Evolutionary conservation across 2,329 filamentous ascomycete genomes (phyloP), one percentile per base, ranked within the genome.

Genomic region (Biscogniauxia marginata): DNA sequence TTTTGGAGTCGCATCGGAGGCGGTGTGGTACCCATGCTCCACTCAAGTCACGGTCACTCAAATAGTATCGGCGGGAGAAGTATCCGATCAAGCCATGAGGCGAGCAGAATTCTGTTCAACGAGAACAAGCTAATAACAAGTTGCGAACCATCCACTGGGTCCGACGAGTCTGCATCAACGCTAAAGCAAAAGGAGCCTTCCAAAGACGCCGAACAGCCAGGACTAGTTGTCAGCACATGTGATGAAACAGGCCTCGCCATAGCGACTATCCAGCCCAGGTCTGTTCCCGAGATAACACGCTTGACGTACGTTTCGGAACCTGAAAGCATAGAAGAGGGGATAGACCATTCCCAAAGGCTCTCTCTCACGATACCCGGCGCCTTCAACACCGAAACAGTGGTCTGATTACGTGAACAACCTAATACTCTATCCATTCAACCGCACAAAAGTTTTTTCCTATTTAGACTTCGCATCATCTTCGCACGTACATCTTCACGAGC

Each of bases 1-100:
- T 99, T 99, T 71, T 99, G 95, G 95, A 86, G 90, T 50, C 84
- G 95, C 54, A 85, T 99, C 52, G 93, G 93, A 22, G 95, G 93
- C 23, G 95, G 95, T 13, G 91, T 99, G 2, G 77, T 98, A 11
- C 95, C 93, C 1, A 78, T 83, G 8, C 65, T 67, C 9, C 74
- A 74, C 21, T 39, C 30, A 6, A 60, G 53, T 4, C 65, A 67
- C 46, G 49, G 47, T 0, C 64, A 64, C 23, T 45, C 55, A 4
- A 51, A 56, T 39, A 62, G 54, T 19, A 54, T 67, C n/a, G 58
- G 65, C 18, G 71, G 73, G 9, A 73, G 70, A 54, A 74, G 70
- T 51, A 64, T 66, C 13, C 70, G 70, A 11, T 61, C 59, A 48
- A 77, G 73, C 39, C 67, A 73, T n/a, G 74, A 76, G 21, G 61